phyloP scores from a whole-genome alignment of 768 basidiomycete genomes.

The Mrakia frigida region DNA sequence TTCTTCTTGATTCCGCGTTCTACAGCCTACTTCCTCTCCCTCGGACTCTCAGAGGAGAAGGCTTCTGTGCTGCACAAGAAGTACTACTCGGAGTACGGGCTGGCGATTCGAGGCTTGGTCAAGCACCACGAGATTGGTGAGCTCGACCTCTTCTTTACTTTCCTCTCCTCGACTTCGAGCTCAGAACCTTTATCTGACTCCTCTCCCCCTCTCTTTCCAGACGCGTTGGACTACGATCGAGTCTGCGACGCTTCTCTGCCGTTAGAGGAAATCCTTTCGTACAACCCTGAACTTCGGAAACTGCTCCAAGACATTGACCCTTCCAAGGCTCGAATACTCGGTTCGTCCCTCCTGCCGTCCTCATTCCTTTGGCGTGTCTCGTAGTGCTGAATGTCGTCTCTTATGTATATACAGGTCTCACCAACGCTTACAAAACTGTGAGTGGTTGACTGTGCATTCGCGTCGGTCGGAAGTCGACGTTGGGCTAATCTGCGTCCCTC shows the following conservation, averaged over 20 bases:
- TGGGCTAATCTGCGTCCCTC: too few species aligned
- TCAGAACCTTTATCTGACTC: conserved; percentile 15
- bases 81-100: conserved; percentile 76
- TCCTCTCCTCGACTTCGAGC: background rate
- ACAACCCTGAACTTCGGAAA: conserved; percentile 57
- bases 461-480: background rate
- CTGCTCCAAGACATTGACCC: conserved; percentile 75
- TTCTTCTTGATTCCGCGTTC: background rate
- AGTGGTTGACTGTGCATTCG: conserved; percentile 36
- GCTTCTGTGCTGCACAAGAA: conserved; percentile 63
- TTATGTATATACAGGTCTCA: conserved; percentile 39
- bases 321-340: conserved; percentile 55
- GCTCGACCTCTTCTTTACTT: conserved; percentile 19
- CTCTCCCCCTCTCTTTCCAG: conserved; percentile 44
- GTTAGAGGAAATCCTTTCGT: conserved; percentile 69
- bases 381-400: background rate
- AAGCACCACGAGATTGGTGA: conserved; percentile 70
- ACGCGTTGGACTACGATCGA: conserved; percentile 75
- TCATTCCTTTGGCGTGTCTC: too few species aligned
- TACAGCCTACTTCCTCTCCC: conserved; percentile 65
- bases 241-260: conserved; percentile 80
- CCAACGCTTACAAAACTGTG: conserved; percentile 75
- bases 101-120: conserved; percentile 71
- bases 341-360: background rate
- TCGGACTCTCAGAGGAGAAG: conserved; percentile 64